Evolutionary conservation across 768 basidiomycete genomes (phyloP).

Genomic region (Trametes sanguinea): DNA sequence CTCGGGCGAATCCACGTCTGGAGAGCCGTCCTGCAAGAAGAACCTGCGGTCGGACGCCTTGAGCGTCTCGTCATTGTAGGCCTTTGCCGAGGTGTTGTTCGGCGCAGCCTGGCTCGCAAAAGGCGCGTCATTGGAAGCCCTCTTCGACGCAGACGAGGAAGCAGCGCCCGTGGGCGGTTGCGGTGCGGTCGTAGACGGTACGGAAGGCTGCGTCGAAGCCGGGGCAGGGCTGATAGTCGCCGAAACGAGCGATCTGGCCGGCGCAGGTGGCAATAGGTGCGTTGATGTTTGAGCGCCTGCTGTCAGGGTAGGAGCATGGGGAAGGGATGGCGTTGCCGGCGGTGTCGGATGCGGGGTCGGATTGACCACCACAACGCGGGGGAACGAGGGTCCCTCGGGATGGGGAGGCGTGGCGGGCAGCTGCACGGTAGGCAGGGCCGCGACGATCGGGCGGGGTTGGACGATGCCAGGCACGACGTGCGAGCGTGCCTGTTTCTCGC

Average conservation of each 20-base stretch:
- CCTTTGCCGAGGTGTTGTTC: slow-evolving; percentile 1
- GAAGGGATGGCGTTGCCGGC: slow-evolving; percentile 58
- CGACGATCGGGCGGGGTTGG: slow-evolving; percentile 28
- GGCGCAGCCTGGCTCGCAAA: slow-evolving; percentile 1
- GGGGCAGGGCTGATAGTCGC: slow-evolving; percentile 15
- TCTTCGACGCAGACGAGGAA: slow-evolving; percentile 11
- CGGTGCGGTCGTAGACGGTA: slow-evolving; percentile 8
- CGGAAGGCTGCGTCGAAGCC: slow-evolving; percentile 13
- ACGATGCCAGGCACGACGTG: slow-evolving; percentile 24
- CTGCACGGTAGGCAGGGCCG: slow-evolving; percentile 26
- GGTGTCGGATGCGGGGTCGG: slow-evolving; percentile 82
- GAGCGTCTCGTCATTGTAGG: slow-evolving; percentile 33
- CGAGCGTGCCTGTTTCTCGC: slow-evolving; percentile 21
- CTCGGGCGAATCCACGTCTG: slow-evolving; percentile 42
- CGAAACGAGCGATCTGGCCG: slow-evolving; percentile 25
- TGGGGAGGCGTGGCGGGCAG: slow-evolving; percentile 31
- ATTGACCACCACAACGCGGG: slow-evolving; percentile 67
- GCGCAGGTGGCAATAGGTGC: slow-evolving; percentile 33
- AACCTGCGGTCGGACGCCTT: slow-evolving; percentile 44
- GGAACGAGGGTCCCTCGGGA: slow-evolving; percentile 38
- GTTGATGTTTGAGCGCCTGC: slow-evolving; percentile 33
- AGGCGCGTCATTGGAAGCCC: slow-evolving; percentile 3
- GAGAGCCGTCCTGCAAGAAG: slow-evolving; percentile 46
- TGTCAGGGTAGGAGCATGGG: slow-evolving; percentile 26
- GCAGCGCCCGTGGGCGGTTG: neutral